phyloP scores from a whole-genome alignment of 2,329 filamentous ascomycete genomes.

The Claviceps monticola region DNA sequence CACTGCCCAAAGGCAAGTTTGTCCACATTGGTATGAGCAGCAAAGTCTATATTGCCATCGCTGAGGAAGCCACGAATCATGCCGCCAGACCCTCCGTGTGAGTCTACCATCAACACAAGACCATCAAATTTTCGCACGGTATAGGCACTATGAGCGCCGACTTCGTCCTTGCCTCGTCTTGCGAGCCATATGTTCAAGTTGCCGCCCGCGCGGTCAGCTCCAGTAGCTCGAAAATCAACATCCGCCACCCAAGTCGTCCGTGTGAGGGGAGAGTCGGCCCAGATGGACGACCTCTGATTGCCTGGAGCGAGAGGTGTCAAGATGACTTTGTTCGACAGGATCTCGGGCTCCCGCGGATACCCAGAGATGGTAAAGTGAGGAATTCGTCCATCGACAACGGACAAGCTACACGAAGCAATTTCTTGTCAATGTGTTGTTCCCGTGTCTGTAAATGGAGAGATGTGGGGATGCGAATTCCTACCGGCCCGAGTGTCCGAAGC shows the following conservation, averaged over 20 bases:
- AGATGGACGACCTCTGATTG: slow-evolving; percentile 70
- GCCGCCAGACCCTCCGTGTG: slow-evolving; percentile 62
- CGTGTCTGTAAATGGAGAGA: background rate
- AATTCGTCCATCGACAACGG: slow-evolving; percentile 22
- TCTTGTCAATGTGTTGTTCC: background rate
- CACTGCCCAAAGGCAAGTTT: slow-evolving; percentile 87
- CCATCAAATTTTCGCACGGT: slow-evolving; percentile 78
- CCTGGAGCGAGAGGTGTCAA: slow-evolving; percentile 81
- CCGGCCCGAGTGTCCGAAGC: slow-evolving; percentile 61
- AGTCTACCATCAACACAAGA: slow-evolving; percentile 75
- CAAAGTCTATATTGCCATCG: slow-evolving; percentile 73
- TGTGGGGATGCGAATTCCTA: slow-evolving; percentile 19
- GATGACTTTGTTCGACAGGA: slow-evolving; percentile 81
- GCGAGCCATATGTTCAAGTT: slow-evolving; percentile 92
- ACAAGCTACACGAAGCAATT: background rate
- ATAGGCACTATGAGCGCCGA: slow-evolving; percentile 69
- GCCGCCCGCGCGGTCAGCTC: slow-evolving; percentile 71
- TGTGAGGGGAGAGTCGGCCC: slow-evolving; percentile 52
- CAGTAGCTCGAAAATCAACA: slow-evolving; percentile 75
- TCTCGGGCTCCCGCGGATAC: slow-evolving; percentile 40
- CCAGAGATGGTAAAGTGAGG: slow-evolving; percentile 43
- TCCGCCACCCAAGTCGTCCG: slow-evolving; percentile 67
- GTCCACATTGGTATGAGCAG: slow-evolving; percentile 62
- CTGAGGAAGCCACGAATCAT: slow-evolving; percentile 88
- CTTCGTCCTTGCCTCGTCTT: slow-evolving; percentile 47